These are phyloP conservation scores for Lasiosphaeris hirsuta DNA, from an alignment of 495 filamentous ascomycete genomes.

Conservation along the genomic window DNA sequence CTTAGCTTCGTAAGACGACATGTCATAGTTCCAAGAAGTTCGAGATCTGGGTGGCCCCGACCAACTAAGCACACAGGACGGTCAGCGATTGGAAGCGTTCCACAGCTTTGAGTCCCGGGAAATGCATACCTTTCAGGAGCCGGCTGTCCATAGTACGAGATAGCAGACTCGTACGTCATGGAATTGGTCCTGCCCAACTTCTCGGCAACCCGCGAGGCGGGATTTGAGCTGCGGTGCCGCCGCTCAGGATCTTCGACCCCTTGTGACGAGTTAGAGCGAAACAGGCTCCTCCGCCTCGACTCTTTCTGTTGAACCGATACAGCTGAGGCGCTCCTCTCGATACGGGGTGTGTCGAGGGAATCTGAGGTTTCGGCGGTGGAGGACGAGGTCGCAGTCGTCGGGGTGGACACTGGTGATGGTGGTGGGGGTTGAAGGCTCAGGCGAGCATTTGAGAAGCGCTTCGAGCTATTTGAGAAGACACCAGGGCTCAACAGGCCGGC, in stretches of 20 bases:
- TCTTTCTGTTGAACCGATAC: slow-evolving; percentile 20
- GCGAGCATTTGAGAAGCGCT: slow-evolving; percentile 32
- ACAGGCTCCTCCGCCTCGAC: slow-evolving; percentile 28
- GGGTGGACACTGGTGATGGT: slow-evolving; percentile 20
- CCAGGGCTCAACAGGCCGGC: slow-evolving; percentile 42
- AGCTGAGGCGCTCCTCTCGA: slow-evolving; percentile 22
- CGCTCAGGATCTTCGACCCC: slow-evolving; percentile 10
- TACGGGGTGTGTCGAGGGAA: not conserved
- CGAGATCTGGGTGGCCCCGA: slow-evolving; percentile 26
- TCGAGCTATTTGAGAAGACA: slow-evolving; percentile 31
- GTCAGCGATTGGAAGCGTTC: slow-evolving; percentile 11
- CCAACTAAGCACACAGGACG: slow-evolving; percentile 17
- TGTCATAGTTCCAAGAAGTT: slow-evolving; percentile 41
- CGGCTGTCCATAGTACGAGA: slow-evolving; percentile 26
- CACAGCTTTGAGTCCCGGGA: not conserved
- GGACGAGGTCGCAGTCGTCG: slow-evolving; percentile 9
- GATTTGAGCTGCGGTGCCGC: slow-evolving; percentile 17
- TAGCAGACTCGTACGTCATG: slow-evolving; percentile 34
- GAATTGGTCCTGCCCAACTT: slow-evolving; percentile 26
- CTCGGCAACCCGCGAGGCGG: slow-evolving; percentile 18
- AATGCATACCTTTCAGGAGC: slow-evolving; percentile 22
- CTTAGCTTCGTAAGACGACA: slow-evolving; percentile 41
- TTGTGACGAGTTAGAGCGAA: slow-evolving; percentile 32
- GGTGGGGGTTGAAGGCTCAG: slow-evolving; percentile 20
- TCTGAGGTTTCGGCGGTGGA: slow-evolving; percentile 8